Conservation (phyloP, 495 filamentous ascomycete species). For the Penicillium waksmanii region DNA sequence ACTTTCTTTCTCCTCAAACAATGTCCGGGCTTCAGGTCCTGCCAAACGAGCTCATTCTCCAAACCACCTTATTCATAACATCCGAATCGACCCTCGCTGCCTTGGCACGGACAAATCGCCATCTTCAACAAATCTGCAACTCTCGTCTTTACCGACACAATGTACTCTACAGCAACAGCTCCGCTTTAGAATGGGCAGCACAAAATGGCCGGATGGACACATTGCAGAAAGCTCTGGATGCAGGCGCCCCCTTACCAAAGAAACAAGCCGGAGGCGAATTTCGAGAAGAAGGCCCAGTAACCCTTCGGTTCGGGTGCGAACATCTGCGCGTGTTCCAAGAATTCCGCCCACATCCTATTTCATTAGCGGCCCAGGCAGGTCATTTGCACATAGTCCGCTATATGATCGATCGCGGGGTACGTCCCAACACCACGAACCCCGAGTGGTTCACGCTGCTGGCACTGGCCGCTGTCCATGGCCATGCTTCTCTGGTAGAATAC, state of each 20-base stretch:
- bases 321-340: not conserved
- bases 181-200: not conserved
- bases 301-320: not conserved
- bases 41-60: not conserved
- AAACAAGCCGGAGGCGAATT: not conserved
- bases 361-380: not conserved
- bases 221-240: not conserved
- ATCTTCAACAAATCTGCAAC: not conserved
- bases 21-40: not conserved
- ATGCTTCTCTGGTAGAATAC: not conserved
- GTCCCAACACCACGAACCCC: not conserved
- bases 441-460: not conserved
- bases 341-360: not conserved
- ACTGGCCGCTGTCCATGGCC: not conserved
- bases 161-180: not conserved
- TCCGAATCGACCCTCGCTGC: not conserved
- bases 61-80: not conserved
- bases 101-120: not conserved
- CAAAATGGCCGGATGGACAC: not conserved
- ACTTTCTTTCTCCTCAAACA: not conserved
- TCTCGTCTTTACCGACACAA: not conserved
- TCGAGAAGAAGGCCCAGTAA: not conserved
- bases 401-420: not conserved
- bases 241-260: not conserved
- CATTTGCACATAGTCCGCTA: not conserved